These are phyloP conservation scores for Yamadazyma trypodendri DNA, from an alignment of 1,139 yeast genomes.

Conservation along the genomic window DNA sequence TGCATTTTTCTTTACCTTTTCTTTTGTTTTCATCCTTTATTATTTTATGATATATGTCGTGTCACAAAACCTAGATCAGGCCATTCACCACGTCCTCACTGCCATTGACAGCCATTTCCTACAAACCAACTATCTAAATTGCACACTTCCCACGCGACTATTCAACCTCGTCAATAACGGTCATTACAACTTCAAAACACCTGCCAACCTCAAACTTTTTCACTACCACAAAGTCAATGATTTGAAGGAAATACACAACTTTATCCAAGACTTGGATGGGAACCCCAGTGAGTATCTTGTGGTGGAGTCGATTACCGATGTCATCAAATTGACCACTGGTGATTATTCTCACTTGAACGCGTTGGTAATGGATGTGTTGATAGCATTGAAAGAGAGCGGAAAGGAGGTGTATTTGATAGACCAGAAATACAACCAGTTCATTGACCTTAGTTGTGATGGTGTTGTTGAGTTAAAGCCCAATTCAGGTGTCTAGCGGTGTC, in stretches of 20 bases:
- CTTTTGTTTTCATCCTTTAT: too few species aligned
- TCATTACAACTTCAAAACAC: constrained; percentile 8
- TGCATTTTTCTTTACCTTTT: too few species aligned
- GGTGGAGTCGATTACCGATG: constrained; percentile 16
- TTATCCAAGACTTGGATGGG: constrained; percentile 3
- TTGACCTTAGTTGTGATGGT: constrained; percentile 10
- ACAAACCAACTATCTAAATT: constrained; percentile 17
- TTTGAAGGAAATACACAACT: constrained; percentile 8
- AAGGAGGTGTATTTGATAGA: constrained; percentile 10
- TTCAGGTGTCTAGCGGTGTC: background rate
- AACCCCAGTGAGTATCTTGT: constrained; percentile 7
- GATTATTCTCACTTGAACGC: constrained; percentile 15
- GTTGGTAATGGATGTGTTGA: constrained; percentile 13
- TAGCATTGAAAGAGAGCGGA: constrained; percentile 6
- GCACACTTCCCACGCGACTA: constrained; percentile 17
- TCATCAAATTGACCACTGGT: constrained; percentile 10
- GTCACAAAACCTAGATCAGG: constrained; percentile 6
- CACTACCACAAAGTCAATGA: constrained; percentile 16
- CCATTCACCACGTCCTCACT: constrained; percentile 11
- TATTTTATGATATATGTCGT: constrained; percentile 10
- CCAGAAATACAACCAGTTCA: constrained; percentile 8
- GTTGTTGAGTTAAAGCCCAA: background rate
- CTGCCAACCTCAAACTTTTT: constrained; percentile 15
- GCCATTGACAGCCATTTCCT: constrained; percentile 4
- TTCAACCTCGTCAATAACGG: constrained; percentile 11